Evolutionary conservation across 2,329 filamentous ascomycete species (phyloP), one percentile per base, ranked within the genome.

Genomic region (Aspergillus intermedius): DNA sequence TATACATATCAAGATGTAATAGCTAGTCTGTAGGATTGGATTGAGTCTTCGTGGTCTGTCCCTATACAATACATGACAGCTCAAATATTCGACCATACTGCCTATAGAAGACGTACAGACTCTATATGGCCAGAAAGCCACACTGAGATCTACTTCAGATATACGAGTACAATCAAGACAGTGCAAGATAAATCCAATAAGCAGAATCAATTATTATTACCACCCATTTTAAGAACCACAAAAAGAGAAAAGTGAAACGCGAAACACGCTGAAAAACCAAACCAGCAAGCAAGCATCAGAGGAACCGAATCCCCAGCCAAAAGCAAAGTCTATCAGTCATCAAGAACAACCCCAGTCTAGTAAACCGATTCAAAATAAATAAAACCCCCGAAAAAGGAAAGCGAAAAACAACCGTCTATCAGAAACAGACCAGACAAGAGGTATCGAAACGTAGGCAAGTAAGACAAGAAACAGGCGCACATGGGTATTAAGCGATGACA

Each of bases 351-450:
- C 42, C 22, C 35, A 45, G 30, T 17, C 34, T 41, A 19, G 10
- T 34, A 32, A 47, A 51, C 10, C 25, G 42, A 30, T 12, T 4
- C 13, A 42, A 41, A 47, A 48, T 17, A 21, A 42, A 46, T 19
- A 46, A 23, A 45, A 44, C 42, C 10, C 9, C 19, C 21, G 19
- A 43, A 32, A 30, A 45, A 47, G 35, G 21, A 21, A 30, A 25
- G 17, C 32, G 5, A 47, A 52, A 44, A 58, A 30, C 47, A 53
- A 49, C 52, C 50, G 47, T 64, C 58, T 61, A 60, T 55, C 34
- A 19, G 17, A 49, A 53, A n/a, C n/a, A 56, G 49, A 39, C 49
- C 49, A 49, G 48, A 46, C 54, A 49, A 55, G 37, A 12, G 55
- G 55, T 55, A 55, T 55, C 51, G 46, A 50, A 30, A 19, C 35